Base-by-base conservation (phyloP, 192 early-diverging fungal genomes). In the Borealophlyctis nickersoniae region DNA sequence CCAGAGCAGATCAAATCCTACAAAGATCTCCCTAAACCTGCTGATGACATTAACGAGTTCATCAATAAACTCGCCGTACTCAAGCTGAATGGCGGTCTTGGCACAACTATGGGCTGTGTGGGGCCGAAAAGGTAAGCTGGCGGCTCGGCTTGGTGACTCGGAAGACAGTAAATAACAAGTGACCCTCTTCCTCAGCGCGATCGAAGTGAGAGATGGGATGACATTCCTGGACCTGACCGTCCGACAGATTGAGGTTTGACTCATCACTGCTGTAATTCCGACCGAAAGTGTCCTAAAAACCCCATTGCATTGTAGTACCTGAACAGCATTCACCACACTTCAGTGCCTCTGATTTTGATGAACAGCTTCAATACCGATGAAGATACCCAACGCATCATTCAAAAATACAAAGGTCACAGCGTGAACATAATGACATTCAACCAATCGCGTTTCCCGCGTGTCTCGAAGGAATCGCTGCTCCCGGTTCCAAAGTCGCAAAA, bases 331-430 rank as follows among this genome's bases (percentile, higher is more conserved):
- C 82, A 95, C 73, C 83, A 89, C 54, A 92, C 94, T 57, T 84
- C 88, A 45, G 95, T 99, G 5, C 97, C 97, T 1, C 87, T 98
- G 66, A 96, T 99, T 59, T 82, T 98, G 52, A 99, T 99, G 97
- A 99, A 99, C 84, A 98, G 95, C 16, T 98, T 99, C 87, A 99
- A 99, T 77, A 99, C 97, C 2, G 95, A 99, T 74, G 89, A 90
- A 14, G 97, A 99, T 73, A 99, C 97, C 51, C 83, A 88, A 72
- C 88, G 93, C 60, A 95, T 98, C 77, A 92, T 98, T 66, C 97
- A 98, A 87, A 99, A 99, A 76, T 98, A 99, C 82, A 85, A 80
- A 52, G 83, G 79, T 34, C 95, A 99, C 77, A 89, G 92, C 64
- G 82, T 98, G 50, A 83, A 90, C 65, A 91, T 99, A 65, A 73